phyloP scores from a whole-genome alignment of 164 flowering plant species.

The Dillenia suffruticosa region DNA sequence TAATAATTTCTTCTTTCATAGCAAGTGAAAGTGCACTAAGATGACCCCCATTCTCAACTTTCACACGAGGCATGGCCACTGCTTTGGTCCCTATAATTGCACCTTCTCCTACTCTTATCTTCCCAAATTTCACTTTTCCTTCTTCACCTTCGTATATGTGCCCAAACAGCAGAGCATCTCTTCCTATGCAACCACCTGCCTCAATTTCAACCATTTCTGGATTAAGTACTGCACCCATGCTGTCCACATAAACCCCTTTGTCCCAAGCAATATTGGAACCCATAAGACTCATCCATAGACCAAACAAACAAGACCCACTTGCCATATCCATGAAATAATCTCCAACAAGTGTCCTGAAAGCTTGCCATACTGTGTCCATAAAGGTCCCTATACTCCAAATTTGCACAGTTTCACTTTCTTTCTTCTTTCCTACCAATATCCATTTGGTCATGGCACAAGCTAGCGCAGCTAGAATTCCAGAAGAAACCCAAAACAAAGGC shows the following conservation, averaged over 20 bases:
- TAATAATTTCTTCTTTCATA: slow-evolving; percentile 64
- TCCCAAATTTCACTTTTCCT: slow-evolving; percentile 68
- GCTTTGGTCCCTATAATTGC: slow-evolving; percentile 73
- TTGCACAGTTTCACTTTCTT: slow-evolving; percentile 39
- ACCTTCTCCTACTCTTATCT: slow-evolving; percentile 50
- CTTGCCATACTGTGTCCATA: slow-evolving; percentile 79
- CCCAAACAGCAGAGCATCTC: slow-evolving; percentile 68
- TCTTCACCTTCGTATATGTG: slow-evolving; percentile 78
- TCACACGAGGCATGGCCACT: slow-evolving; percentile 72
- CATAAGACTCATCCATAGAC: slow-evolving; percentile 63
- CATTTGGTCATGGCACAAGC: slow-evolving; percentile 53
- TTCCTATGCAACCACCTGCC: slow-evolving; percentile 59
- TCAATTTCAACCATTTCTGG: slow-evolving; percentile 84
- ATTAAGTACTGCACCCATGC: slow-evolving; percentile 58
- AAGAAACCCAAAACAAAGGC: slow-evolving; percentile 53
- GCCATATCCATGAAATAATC: slow-evolving; percentile 75
- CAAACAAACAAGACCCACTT: slow-evolving; percentile 49
- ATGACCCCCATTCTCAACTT: slow-evolving; percentile 46
- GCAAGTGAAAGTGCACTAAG: slow-evolving; percentile 55
- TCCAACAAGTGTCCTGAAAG: slow-evolving; percentile 54
- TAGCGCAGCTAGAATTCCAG: slow-evolving; percentile 46
- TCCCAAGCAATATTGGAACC: slow-evolving; percentile 45
- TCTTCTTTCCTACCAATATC: slow-evolving; percentile 56
- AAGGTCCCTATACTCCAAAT: slow-evolving; percentile 59
- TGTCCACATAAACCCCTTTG: slow-evolving; percentile 56